These are phyloP conservation scores for Trametes gibbosa DNA, from an alignment of 768 basidiomycete species.

Conservation along the genomic window DNA sequence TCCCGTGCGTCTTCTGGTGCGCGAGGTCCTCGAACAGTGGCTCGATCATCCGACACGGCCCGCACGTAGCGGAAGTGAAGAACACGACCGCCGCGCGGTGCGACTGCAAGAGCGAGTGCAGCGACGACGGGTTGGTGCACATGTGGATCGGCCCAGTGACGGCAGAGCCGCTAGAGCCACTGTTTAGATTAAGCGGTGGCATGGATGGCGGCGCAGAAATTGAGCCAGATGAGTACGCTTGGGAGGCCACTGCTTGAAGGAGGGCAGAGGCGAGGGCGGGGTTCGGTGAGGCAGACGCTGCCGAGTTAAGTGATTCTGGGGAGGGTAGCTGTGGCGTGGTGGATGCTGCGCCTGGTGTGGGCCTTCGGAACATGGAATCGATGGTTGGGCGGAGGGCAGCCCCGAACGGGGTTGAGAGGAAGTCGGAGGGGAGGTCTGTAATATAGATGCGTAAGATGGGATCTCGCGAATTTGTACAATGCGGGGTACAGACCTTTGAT, in stretches of 20 bases:
- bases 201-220: slow-evolving; percentile 20
- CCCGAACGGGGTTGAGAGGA: slow-evolving; percentile 88
- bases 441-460: neutral
- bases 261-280: slow-evolving; percentile 52
- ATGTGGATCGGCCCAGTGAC: slow-evolving; percentile 65
- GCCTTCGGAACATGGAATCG: slow-evolving; percentile 80
- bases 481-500: slow-evolving; percentile 62
- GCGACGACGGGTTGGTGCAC: slow-evolving; percentile 72
- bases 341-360: slow-evolving; percentile 42
- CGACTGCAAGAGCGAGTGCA: slow-evolving; percentile 58
- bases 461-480: neutral
- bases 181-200: too few relatives aligned
- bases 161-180: slow-evolving; percentile 43
- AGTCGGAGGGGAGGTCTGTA: slow-evolving; percentile 74
- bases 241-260: slow-evolving; percentile 55
- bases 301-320: slow-evolving; percentile 31
- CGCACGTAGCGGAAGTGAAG: slow-evolving; percentile 76
- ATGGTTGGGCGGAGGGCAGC: slow-evolving; percentile 85
- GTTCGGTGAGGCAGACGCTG: slow-evolving; percentile 38
- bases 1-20: slow-evolving; percentile 46
- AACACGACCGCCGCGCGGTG: slow-evolving; percentile 77
- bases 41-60: slow-evolving; percentile 80
- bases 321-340: slow-evolving; percentile 31
- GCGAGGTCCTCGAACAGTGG: slow-evolving; percentile 82
- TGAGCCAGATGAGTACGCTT: slow-evolving; percentile 36